Evolutionary conservation across 106 monocot genomes (phyloP), one percentile per base, ranked within the genome.

Genomic region (Iris macrosiphon): DNA sequence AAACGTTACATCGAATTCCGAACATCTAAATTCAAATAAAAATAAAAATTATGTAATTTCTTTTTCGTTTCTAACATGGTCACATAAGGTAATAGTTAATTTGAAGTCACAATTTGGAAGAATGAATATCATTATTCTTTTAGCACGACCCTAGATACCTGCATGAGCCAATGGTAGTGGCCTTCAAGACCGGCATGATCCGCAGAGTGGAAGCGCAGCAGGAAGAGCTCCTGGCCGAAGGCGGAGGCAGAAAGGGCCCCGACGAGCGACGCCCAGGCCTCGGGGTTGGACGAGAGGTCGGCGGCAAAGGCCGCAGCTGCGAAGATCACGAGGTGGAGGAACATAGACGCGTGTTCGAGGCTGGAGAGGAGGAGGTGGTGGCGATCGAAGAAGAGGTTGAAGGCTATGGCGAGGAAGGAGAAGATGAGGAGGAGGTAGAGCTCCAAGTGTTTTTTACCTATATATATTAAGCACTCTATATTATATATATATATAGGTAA

Each of bases 141-240:
- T n/a, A n/a, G n/a, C n/a, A n/a, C n/a, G n/a, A n/a, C n/a, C n/a
- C n/a, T n/a, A n/a, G n/a, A n/a, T n/a, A 44, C 3, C 43, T 44
- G 68, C 10, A 89, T 69, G 6, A 89, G 88, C 66, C 70, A 70
- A 62, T 89, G 88, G 79, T 89, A 89, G 59, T 89, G 88, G 14
- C 83, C 79, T 53, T 89, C 88, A 11, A 89, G 62, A 4, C 88
- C 76, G 13, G 27, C 59, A 49, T 83, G 88, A 54, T 89, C 83
- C 17, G 73, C 49, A 13, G 88, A 89, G 76, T 89, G 88, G 70
- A 73, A 74, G 63, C 64, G 72, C 15, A 89, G 63, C 31, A 89
- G 65, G 59, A 89, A 71, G 51, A 89, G 66, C 70, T 89, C 83
- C 32, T 89, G 79, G 23, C 52, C 72, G 52, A 89, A 89, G 49